Percentiles rank a stretch among this genome's conserved stretches.
Evolutionary conservation across 495 filamentous ascomycete species (phyloP).

Genomic region (Achaetomiella virescens): DNA sequence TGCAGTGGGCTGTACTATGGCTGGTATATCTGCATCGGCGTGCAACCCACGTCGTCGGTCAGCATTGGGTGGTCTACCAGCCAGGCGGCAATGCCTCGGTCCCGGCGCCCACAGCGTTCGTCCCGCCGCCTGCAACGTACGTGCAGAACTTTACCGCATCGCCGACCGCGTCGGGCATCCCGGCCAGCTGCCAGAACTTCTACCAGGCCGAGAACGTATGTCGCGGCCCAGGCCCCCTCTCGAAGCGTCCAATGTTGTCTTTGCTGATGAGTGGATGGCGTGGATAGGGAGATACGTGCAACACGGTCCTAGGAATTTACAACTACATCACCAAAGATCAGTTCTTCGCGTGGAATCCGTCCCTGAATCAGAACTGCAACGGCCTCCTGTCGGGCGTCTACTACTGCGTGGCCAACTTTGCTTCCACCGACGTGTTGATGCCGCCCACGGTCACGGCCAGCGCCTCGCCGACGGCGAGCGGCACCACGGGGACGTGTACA

Average conservation of each 20-base stretch:
- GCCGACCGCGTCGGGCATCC: neutral
- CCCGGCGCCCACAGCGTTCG: neutral
- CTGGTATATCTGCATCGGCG: neutral
- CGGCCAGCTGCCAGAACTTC: neutral
- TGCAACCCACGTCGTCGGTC: neutral
- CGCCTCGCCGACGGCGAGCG: neutral
- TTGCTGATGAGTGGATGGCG: neutral
- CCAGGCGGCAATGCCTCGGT: neutral
- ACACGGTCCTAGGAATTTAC: neutral
- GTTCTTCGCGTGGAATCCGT: conserved; percentile 8
- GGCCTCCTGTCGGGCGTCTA: neutral
- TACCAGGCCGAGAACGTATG: neutral
- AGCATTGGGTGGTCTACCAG: neutral
- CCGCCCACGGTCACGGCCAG: conserved; percentile 7
- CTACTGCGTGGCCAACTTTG: conserved; percentile 13
- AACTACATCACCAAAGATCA: conserved; percentile 1
- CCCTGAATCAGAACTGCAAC: conserved; percentile 4
- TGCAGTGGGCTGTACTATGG: neutral
- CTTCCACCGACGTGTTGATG: neutral
- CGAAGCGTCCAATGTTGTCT: no score
- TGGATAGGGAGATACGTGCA: neutral
- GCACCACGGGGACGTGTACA: neutral
- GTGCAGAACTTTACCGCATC: conserved; percentile 3
- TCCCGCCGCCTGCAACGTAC: neutral
- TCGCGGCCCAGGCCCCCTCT: no score